Conservation (phyloP, 352 stramenopile species). For the Phytophthora megakarya region DNA sequence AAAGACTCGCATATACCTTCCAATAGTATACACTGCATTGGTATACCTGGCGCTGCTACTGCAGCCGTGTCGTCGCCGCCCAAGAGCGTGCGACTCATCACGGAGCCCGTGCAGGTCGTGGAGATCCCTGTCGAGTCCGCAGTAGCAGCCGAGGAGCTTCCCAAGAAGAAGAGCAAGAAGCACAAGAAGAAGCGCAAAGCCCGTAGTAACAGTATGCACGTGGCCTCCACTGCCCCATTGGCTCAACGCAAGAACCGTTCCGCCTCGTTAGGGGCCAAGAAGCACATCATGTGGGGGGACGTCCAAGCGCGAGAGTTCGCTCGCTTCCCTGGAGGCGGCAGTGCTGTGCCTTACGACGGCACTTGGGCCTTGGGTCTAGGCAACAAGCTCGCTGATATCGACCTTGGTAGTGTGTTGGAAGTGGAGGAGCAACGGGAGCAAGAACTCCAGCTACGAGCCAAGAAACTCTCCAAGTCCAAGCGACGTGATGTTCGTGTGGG, state of each 20-base stretch:
- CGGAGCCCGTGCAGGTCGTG: slow-evolving; percentile 50
- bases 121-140: slow-evolving; percentile 34
- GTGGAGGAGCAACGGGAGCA: slow-evolving; percentile 59
- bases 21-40: slow-evolving; percentile 27
- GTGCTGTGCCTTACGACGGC: slow-evolving; percentile 79
- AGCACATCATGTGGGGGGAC: slow-evolving; percentile 80
- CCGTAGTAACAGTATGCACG: slow-evolving; percentile 75
- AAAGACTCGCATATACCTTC: slow-evolving; percentile 18
- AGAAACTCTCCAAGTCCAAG: slow-evolving; percentile 69
- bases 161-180: slow-evolving; percentile 72
- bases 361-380: slow-evolving; percentile 83
- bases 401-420: slow-evolving; percentile 73
- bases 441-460: slow-evolving; percentile 57
- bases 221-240: slow-evolving; percentile 31
- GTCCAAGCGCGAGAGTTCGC: slow-evolving; percentile 76
- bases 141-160: slow-evolving; percentile 15
- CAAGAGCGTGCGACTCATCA: slow-evolving; percentile 53
- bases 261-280: slow-evolving; percentile 59
- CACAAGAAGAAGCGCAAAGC: slow-evolving; percentile 74
- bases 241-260: slow-evolving; percentile 63
- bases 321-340: slow-evolving; percentile 77
- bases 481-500: slow-evolving; percentile 56
- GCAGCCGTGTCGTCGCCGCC: slow-evolving; percentile 22
- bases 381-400: slow-evolving; percentile 57
- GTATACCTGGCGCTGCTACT: slow-evolving; percentile 32